These are phyloP conservation scores for Theobroma cacao DNA, from an alignment of 345 rosid genomes.

Conservation along the genomic window DNA sequence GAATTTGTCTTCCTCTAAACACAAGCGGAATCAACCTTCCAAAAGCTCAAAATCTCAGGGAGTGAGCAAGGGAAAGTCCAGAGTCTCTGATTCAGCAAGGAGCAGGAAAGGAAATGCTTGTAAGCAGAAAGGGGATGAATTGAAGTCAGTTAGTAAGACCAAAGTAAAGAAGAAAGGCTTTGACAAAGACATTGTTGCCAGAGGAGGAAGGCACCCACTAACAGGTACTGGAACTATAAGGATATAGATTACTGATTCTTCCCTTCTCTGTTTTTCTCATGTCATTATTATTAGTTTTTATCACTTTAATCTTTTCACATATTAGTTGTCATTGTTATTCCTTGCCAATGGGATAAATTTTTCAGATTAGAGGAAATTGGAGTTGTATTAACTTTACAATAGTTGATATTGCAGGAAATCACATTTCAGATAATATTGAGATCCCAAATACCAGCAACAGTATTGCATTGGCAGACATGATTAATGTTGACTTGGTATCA, in stretches of 20 bases:
- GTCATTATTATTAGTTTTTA: not conserved
- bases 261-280: not conserved
- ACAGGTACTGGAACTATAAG: slow-evolving; percentile 47
- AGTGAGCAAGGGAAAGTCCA: slow-evolving; percentile 45
- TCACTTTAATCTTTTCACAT: not conserved
- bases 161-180: slow-evolving; percentile 36
- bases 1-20: slow-evolving; percentile 30
- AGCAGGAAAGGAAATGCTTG: slow-evolving; percentile 39
- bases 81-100: slow-evolving; percentile 38
- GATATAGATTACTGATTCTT: not conserved
- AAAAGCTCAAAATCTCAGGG: slow-evolving; percentile 44
- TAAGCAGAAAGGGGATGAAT: slow-evolving; percentile 31
- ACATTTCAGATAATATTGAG: slow-evolving; percentile 28
- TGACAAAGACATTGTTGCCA: slow-evolving; percentile 26
- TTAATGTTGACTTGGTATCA: slow-evolving; percentile 38
- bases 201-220: slow-evolving; percentile 27
- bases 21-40: slow-evolving; percentile 27
- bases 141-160: slow-evolving; percentile 33
- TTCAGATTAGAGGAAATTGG: not conserved
- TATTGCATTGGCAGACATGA: slow-evolving; percentile 28
- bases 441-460: slow-evolving; percentile 24
- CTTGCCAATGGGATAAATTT: not conserved
- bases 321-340: not conserved
- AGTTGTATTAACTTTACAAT: not conserved
- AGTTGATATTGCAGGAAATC: slow-evolving; percentile 29